These are phyloP conservation scores for Mortierella claussenii DNA, from an alignment of 192 early-diverging fungal species.

Conservation along the genomic window DNA sequence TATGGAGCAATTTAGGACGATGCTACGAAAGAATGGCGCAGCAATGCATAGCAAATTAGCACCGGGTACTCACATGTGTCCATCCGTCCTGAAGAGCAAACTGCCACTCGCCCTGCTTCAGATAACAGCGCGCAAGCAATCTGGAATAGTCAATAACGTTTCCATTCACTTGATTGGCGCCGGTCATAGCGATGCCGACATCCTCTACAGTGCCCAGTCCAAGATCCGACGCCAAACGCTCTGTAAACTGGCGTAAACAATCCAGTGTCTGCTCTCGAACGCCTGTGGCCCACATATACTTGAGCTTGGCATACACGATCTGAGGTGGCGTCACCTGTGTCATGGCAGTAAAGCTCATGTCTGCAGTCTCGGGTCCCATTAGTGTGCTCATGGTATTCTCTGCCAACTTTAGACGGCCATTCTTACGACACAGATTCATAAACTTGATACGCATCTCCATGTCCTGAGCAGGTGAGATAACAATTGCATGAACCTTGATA, in stretches of 20 bases:
- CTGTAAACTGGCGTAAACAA: constrained; percentile 84
- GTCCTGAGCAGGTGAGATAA: constrained; percentile 90
- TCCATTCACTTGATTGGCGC: constrained; percentile 53
- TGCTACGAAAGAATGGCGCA: not conserved
- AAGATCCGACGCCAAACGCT: constrained; percentile 76
- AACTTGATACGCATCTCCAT: constrained; percentile 98
- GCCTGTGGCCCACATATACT: constrained; percentile 88
- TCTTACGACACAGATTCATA: constrained; percentile 93
- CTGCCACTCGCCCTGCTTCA: constrained; percentile 97
- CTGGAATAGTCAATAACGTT: constrained; percentile 61
- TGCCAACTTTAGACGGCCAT: constrained; percentile 80
- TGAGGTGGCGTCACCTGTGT: constrained; percentile 65
- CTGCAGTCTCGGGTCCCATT: constrained; percentile 52
- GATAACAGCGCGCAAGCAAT: constrained; percentile 85
- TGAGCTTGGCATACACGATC: constrained; percentile 93
- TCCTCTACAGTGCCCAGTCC: constrained; percentile 67
- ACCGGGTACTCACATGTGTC: constrained; percentile 38
- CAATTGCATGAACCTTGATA: constrained; percentile 87
- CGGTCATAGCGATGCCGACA: constrained; percentile 60
- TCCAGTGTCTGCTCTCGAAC: constrained; percentile 74
- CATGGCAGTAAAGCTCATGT: constrained; percentile 51
- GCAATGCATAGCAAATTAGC: not conserved
- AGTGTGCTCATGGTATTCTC: constrained; percentile 82
- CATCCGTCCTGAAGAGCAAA: constrained; percentile 61
- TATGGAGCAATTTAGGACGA: too few species aligned